Evolutionary conservation across 129 eudicot species (phyloP).

Genomic region (Escallonia herrerae): DNA sequence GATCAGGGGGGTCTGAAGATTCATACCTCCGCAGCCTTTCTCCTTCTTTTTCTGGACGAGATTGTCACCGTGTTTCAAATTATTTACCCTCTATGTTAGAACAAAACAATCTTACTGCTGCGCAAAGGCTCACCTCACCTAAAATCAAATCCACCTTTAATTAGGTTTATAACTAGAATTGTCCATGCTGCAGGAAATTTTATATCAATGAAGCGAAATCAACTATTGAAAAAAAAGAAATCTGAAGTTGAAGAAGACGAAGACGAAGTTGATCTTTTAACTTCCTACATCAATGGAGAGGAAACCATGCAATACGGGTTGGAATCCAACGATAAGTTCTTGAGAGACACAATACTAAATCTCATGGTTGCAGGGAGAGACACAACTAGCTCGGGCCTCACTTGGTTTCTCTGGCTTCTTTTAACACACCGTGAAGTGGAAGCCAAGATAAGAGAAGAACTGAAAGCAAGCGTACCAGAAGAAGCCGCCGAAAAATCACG

Average conservation of each 20-base stretch:
- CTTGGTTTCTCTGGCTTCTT: constrained; percentile 84
- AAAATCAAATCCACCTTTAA: too few species aligned
- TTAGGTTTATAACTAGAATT: too few species aligned
- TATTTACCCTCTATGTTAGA: too few species aligned
- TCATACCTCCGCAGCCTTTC: too few species aligned
- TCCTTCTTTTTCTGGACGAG: too few species aligned
- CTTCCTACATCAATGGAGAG: constrained; percentile 41
- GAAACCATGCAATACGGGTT: not conserved
- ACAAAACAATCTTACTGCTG: too few species aligned
- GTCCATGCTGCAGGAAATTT: not conserved
- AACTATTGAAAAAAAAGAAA: constrained; percentile 5
- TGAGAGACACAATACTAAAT: constrained; percentile 61
- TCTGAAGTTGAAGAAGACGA: constrained; percentile 12
- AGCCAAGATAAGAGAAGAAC: constrained; percentile 46
- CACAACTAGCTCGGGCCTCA: constrained; percentile 62
- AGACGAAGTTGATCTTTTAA: constrained; percentile 56
- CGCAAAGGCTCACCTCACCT: too few species aligned
- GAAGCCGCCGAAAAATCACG: constrained; percentile 14
- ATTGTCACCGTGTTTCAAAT: too few species aligned
- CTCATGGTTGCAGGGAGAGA: constrained; percentile 74
- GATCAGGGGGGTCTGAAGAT: too few species aligned
- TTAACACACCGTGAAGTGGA: constrained; percentile 44
- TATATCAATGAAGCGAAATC: constrained; percentile 36
- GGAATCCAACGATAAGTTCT: constrained; percentile 43
- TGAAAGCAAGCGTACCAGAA: constrained; percentile 12